Evolutionary conservation across 164 flowering plant genomes (phyloP), one percentile per base, ranked within the genome.

Genomic region (Santalum album): DNA sequence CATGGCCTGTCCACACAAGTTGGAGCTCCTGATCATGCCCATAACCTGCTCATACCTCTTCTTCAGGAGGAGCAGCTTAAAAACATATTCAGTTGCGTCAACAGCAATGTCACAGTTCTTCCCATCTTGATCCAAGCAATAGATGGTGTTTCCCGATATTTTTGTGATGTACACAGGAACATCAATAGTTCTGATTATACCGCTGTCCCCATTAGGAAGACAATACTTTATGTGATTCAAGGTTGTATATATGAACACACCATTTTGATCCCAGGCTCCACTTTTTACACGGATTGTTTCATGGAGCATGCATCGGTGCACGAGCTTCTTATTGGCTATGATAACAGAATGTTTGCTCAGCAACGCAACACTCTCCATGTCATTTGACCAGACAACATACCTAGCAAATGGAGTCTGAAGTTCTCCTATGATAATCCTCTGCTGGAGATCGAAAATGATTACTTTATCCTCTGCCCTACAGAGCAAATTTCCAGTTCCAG

Each of bases 321-420:
- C 22, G 9, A 46, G 50, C 50, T 46, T n/a, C 23, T 46, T 46
- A 23, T 16, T 23, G 25, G 50, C 50, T 10, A 46, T 23, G 23
- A 46, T 46, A 23, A 46, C 25, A 23, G 50, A 20, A 23, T 46
- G 50, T 46, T 46, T 46, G 50, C 50, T 46, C 10, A 46, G 50
- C 12, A 46, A 22, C 9, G 50, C 50, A 23, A 46, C 50, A 23
- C 22, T 46, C 50, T 46, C 50, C 50, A 46, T 46, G 50, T 46
- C 50, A 1, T 7, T 9, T 20, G 50, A 46, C 50, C 50, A 46
- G 9, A 46, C 50, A 3, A 23, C 50, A 11, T 20, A 20, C 50
- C 25, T 46, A 20, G 18, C 50, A 46, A 10, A 46, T n/a, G 50
- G 50, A 23, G 50, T 46, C 50, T 46, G 50, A 23, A 46, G 23